phyloP scores from a whole-genome alignment of 768 basidiomycete species.

The Pulveroboletus sp. region DNA sequence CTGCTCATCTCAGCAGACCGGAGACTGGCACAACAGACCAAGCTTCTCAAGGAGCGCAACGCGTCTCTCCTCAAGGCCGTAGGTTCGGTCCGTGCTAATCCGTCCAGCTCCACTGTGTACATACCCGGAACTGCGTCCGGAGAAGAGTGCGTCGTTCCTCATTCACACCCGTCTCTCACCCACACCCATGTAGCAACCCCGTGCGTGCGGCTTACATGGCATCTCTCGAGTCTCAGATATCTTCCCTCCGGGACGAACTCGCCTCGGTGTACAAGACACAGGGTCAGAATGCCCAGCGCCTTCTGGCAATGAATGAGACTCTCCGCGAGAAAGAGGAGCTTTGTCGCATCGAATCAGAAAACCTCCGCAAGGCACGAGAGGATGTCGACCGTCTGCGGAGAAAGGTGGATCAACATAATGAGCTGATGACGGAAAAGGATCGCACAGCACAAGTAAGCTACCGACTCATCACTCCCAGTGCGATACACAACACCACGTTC shows the following conservation, averaged over 20 bases:
- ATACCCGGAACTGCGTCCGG: slow-evolving; percentile 47
- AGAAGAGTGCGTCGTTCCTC: slow-evolving; percentile 58
- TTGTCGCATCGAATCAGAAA: slow-evolving; percentile 76
- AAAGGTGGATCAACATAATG: slow-evolving; percentile 79
- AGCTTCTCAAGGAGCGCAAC: slow-evolving; percentile 90
- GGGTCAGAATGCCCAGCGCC: slow-evolving; percentile 89
- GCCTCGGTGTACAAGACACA: slow-evolving; percentile 95
- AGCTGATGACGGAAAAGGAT: slow-evolving; percentile 86
- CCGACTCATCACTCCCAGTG: not conserved
- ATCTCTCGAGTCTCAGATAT: slow-evolving; percentile 92
- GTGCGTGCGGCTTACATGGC: slow-evolving; percentile 84
- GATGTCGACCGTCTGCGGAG: slow-evolving; percentile 64
- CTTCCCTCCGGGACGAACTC: slow-evolving; percentile 84
- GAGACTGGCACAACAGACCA: slow-evolving; percentile 87
- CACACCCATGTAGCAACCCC: slow-evolving; percentile 53
- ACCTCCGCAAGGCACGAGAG: slow-evolving; percentile 68
- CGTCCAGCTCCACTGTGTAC: slow-evolving; percentile 58
- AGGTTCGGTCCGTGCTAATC: slow-evolving; percentile 59
- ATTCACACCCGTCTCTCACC: not conserved
- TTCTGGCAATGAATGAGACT: slow-evolving; percentile 92
- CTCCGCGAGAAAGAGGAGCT: slow-evolving; percentile 90
- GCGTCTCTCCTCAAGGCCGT: slow-evolving; percentile 82
- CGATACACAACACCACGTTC: slow-evolving; percentile 5
- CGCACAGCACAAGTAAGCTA: slow-evolving; percentile 73
- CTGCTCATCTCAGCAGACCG: slow-evolving; percentile 54